These are phyloP conservation scores for Chrysoporthe deuterocubensis DNA, from an alignment of 2,329 filamentous ascomycete species.

Conservation along the genomic window DNA sequence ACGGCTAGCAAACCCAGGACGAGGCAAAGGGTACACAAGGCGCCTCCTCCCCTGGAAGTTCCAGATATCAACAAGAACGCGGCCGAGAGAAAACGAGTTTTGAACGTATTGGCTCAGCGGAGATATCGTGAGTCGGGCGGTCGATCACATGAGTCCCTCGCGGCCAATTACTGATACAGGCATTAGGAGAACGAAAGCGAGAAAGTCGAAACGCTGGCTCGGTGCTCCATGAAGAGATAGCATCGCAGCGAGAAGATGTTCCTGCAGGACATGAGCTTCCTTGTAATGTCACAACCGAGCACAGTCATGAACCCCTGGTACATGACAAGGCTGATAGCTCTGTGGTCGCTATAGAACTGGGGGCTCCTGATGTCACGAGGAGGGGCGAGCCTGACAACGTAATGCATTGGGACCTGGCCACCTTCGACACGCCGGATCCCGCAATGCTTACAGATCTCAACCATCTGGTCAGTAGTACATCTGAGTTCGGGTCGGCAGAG, in stretches of 20 bases:
- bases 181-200: slow-evolving; percentile 37
- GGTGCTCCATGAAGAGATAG: background rate
- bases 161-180: slow-evolving; percentile 22
- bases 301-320: background rate
- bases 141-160: background rate
- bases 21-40: slow-evolving; percentile 46
- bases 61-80: slow-evolving; percentile 56
- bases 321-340: background rate
- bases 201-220: slow-evolving; percentile 16
- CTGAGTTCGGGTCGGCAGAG: background rate
- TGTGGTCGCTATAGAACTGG: background rate
- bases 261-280: background rate
- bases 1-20: slow-evolving; percentile 31
- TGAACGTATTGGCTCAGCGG: slow-evolving; percentile 59
- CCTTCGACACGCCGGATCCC: background rate
- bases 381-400: background rate
- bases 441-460: background rate
- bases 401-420: background rate
- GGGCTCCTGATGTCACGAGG: background rate
- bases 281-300: no score
- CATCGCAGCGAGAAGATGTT: background rate
- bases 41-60: slow-evolving; percentile 45
- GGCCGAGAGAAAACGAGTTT: slow-evolving; percentile 55
- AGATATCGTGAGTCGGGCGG: slow-evolving; percentile 49
- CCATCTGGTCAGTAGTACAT: no score